These are phyloP conservation scores for Gnaphalium uliginosum DNA, from an alignment of 129 eudicot species.

Conservation along the genomic window DNA sequence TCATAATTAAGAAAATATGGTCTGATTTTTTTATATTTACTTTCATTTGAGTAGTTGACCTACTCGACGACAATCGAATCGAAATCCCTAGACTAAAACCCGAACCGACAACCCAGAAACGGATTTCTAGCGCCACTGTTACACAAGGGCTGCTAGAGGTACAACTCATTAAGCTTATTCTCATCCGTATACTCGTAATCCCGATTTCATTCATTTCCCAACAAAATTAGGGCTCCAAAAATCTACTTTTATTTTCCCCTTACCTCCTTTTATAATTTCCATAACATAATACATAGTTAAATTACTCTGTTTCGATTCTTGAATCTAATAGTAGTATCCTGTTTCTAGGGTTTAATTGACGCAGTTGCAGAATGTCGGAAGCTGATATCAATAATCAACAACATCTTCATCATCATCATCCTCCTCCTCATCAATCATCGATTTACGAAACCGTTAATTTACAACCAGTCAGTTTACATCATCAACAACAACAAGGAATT, in stretches of 20 bases:
- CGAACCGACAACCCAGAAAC: too few species aligned
- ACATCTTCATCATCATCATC: slow-evolving; percentile 1
- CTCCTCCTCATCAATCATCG: slow-evolving; percentile 17
- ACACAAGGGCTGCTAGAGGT: slow-evolving; percentile 14
- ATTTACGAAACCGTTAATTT: slow-evolving; percentile 31
- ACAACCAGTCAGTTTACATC: slow-evolving; percentile 38
- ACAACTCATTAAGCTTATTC: slow-evolving; percentile 20
- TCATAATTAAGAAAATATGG: too few species aligned
- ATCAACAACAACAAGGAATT: slow-evolving; percentile 33
- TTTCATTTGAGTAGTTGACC: too few species aligned
- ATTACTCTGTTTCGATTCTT: not conserved
- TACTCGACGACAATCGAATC: too few species aligned
- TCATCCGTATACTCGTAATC: slow-evolving; percentile 23
- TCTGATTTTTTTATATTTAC: too few species aligned
- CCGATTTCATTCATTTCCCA: slow-evolving; percentile 1
- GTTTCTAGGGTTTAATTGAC: slow-evolving; percentile 8
- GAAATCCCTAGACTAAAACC: too few species aligned
- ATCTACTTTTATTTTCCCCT: not conserved
- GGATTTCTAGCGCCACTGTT: too few species aligned
- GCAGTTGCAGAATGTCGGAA: slow-evolving; percentile 37
- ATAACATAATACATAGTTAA: not conserved
- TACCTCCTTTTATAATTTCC: not conserved
- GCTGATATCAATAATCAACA: slow-evolving; percentile 27
- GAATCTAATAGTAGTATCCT: not conserved
- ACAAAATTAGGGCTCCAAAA: slow-evolving; percentile 31